These are phyloP conservation scores for Capsicum chinense DNA, from an alignment of 257 asterid species.

Conservation along the genomic window DNA sequence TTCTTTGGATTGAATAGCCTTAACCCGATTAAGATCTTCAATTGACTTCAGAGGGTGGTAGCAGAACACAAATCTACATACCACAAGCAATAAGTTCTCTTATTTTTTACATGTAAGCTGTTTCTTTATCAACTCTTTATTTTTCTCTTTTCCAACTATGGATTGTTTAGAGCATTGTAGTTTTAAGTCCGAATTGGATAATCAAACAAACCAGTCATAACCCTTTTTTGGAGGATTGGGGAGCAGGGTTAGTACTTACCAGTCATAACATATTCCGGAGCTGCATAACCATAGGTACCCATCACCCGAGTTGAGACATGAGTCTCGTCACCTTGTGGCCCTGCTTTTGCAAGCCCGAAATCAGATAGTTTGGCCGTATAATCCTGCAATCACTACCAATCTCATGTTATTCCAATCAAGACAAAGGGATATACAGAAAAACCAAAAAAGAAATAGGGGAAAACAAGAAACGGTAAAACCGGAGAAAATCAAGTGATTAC, in stretches of 20 bases:
- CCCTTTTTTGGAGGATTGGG: neutral
- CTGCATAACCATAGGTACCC: constrained; percentile 99
- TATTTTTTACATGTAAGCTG: neutral
- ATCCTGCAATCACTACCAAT: constrained; percentile 60
- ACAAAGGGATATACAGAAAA: neutral
- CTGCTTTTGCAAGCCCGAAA: constrained; percentile 99
- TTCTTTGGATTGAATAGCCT: neutral
- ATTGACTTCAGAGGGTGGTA: neutral
- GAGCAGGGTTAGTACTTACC: constrained; percentile 49
- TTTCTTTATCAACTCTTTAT: neutral
- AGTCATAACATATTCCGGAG: constrained; percentile 99
- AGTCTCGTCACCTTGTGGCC: constrained; percentile 99
- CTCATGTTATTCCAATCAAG: constrained; percentile 20
- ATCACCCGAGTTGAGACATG: constrained; percentile 98
- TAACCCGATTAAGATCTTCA: neutral
- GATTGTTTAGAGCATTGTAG: neutral
- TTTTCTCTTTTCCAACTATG: neutral
- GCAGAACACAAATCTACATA: neutral
- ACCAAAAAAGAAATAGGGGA: neutral
- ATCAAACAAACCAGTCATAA: neutral
- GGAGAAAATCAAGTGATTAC: neutral
- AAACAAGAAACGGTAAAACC: neutral
- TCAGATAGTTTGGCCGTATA: constrained; percentile 96
- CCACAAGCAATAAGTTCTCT: neutral
- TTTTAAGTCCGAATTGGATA: neutral